Evolutionary conservation across 1,139 yeast genomes (phyloP).

Genomic region (Blastobotrys buckinghamii): DNA sequence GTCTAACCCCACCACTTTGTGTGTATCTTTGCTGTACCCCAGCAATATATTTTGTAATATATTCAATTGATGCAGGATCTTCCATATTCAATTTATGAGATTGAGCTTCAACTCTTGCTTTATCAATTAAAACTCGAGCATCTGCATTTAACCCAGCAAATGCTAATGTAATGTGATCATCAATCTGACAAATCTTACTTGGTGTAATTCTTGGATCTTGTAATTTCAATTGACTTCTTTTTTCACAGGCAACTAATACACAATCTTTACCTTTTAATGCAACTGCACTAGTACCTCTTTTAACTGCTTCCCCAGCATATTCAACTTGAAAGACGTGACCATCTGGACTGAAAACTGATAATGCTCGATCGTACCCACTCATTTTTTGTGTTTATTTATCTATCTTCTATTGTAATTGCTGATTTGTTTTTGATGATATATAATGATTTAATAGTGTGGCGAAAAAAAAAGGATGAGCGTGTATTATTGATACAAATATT

Average conservation of each 20-base stretch:
- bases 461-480: constrained; percentile 52
- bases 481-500: too few relatives aligned
- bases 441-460: constrained; percentile 33
- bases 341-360: constrained; percentile 97
- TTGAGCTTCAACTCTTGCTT: constrained; percentile 95
- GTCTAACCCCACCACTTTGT: constrained; percentile 97
- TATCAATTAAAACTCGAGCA: constrained; percentile 89
- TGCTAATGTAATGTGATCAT: constrained; percentile 84
- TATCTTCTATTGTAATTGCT: background rate
- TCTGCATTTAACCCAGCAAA: constrained; percentile 99
- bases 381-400: constrained; percentile 38
- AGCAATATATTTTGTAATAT: constrained; percentile 88
- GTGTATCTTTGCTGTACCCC: constrained; percentile 97
- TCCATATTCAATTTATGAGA: constrained; percentile 91
- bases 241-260: constrained; percentile 94
- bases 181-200: constrained; percentile 85
- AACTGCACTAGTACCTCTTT: constrained; percentile 96
- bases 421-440: background rate
- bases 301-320: constrained; percentile 96
- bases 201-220: constrained; percentile 98
- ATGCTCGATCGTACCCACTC: constrained; percentile 99
- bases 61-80: constrained; percentile 89
- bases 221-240: constrained; percentile 87
- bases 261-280: constrained; percentile 88
- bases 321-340: constrained; percentile 99